Evolutionary conservation across 345 rosid species (phyloP).

Genomic region (Sapria himalayana): DNA sequence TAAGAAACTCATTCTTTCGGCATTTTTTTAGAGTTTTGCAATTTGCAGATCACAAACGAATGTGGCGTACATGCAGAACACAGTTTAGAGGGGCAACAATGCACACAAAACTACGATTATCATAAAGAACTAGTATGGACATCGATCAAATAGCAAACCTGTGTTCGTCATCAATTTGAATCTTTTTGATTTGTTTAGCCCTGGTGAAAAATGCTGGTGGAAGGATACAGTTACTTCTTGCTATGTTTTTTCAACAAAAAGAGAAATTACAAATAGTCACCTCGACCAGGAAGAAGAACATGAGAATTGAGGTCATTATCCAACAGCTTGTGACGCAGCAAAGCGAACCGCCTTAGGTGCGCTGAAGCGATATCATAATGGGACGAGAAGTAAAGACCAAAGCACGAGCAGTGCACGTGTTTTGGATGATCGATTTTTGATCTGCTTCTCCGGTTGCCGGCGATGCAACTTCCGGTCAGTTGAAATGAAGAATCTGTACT

Average conservation of each 20-base stretch:
- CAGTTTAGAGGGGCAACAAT: neutral
- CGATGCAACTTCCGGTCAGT: slow-evolving; percentile 3
- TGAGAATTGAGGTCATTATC: slow-evolving; percentile 8
- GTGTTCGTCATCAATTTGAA: slow-evolving; percentile 54
- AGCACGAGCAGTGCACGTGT: slow-evolving; percentile 11
- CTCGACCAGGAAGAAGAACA: slow-evolving; percentile 9
- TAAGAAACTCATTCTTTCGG: too few relatives aligned
- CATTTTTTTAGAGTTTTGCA: too few relatives aligned
- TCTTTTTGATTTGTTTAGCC: slow-evolving; percentile 50
- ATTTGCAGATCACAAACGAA: too few relatives aligned
- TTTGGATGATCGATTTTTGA: slow-evolving; percentile 5
- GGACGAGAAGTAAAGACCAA: slow-evolving; percentile 9
- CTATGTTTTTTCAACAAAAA: neutral
- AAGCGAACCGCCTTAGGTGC: slow-evolving; percentile 10
- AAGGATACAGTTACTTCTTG: too few relatives aligned
- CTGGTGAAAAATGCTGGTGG: slow-evolving; percentile 60
- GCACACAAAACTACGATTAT: neutral
- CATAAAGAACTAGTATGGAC: neutral
- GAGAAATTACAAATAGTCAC: slow-evolving; percentile 11
- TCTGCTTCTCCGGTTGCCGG: neutral
- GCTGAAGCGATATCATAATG: slow-evolving; percentile 9
- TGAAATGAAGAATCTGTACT: slow-evolving; percentile 1
- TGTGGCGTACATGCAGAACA: too few relatives aligned
- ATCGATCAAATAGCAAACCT: too few relatives aligned
- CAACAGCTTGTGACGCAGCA: slow-evolving; percentile 20